Conservation (phyloP, 2,329 filamentous ascomycete species). For the Fusarium clavum region DNA sequence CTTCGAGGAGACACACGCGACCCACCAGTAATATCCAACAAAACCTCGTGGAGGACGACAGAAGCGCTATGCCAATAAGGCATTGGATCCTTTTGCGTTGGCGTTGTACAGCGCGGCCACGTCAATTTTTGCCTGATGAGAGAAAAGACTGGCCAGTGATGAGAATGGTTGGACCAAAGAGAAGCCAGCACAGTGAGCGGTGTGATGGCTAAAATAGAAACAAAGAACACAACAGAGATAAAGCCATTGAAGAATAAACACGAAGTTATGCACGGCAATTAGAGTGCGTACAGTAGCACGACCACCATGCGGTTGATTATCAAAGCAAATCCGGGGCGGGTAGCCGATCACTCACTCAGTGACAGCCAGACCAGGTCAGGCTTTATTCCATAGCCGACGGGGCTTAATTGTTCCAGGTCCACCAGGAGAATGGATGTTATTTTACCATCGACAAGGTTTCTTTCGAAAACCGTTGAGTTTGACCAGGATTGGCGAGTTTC, state of each 20-base stretch:
- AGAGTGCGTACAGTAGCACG: constrained; percentile 35
- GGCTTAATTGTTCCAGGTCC: constrained; percentile 11
- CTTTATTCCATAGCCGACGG: not conserved
- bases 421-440: not conserved
- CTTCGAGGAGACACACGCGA: constrained; percentile 22
- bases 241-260: constrained; percentile 15
- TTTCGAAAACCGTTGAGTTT: constrained; percentile 8
- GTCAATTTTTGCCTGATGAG: constrained; percentile 17
- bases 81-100: constrained; percentile 19
- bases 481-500: constrained; percentile 32
- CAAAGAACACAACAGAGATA: not conserved
- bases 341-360: constrained; percentile 42
- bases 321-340: constrained; percentile 44
- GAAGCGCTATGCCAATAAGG: constrained; percentile 17
- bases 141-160: not conserved
- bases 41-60: constrained; percentile 18
- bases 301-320: constrained; percentile 12
- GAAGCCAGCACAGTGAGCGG: constrained; percentile 21
- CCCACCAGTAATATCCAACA: constrained; percentile 9
- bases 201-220: constrained; percentile 20
- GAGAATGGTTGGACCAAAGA: constrained; percentile 5
- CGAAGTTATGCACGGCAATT: constrained; percentile 32
- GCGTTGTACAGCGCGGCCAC: constrained; percentile 34
- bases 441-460: not conserved
- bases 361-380: constrained; percentile 2